phyloP scores from a whole-genome alignment of 495 filamentous ascomycete species.

The Xylona heveae region DNA sequence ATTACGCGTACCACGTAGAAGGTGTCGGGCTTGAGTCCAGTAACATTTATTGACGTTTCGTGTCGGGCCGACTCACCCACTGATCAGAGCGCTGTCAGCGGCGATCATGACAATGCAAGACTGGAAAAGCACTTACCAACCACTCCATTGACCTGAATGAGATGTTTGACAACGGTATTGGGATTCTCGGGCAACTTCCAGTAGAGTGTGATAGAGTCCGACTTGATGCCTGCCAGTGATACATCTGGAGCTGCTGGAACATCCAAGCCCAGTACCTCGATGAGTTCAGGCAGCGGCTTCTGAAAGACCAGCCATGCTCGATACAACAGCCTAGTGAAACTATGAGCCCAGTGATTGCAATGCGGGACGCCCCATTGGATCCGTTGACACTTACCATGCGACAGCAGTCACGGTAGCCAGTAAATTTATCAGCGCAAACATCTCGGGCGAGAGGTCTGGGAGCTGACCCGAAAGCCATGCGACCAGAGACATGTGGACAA shows the following conservation, averaged over 20 bases:
- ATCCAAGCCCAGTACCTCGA: slow-evolving; percentile 78
- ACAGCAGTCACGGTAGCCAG: no score
- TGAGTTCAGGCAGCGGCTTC: slow-evolving; percentile 75
- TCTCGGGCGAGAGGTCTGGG: no score
- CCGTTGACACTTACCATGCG: no score
- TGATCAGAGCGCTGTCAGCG: slow-evolving; percentile 11
- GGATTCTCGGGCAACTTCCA: slow-evolving; percentile 68
- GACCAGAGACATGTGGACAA: no score
- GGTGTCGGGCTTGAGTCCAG: slow-evolving; percentile 59
- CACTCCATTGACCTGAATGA: slow-evolving; percentile 81
- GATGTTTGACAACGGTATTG: slow-evolving; percentile 63
- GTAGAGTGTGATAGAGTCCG: slow-evolving; percentile 73
- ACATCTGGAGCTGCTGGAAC: slow-evolving; percentile 78
- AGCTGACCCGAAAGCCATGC: no score
- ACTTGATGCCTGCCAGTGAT: slow-evolving; percentile 72
- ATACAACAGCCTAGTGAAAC: slow-evolving; percentile 68
- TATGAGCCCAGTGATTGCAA: no score
- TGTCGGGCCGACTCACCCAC: slow-evolving; percentile 67
- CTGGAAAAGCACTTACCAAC: slow-evolving; percentile 44
- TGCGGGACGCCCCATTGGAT: no score
- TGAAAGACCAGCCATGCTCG: slow-evolving; percentile 70
- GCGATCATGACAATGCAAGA: no score
- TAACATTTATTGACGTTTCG: slow-evolving; percentile 79
- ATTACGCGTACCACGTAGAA: slow-evolving; percentile 87
- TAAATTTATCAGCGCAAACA: no score